Evolutionary conservation across 805 yeast species (phyloP).

Genomic region (Ascoidea tarda): DNA sequence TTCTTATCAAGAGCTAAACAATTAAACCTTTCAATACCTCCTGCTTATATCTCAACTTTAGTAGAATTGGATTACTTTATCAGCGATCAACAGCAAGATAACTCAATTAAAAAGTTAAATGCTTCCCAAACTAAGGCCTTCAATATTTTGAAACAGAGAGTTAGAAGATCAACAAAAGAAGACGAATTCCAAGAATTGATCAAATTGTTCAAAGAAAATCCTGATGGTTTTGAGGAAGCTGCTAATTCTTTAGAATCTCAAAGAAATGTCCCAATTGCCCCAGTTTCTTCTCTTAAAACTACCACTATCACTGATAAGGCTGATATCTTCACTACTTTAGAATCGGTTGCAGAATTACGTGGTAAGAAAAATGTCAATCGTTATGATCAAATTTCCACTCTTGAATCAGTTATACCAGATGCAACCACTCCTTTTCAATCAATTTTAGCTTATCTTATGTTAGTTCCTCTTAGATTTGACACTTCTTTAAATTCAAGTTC

Average conservation of each 20-base stretch:
- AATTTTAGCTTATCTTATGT: slow-evolving; percentile 63
- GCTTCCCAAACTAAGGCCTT: slow-evolving; percentile 76
- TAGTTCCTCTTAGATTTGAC: slow-evolving; percentile 84
- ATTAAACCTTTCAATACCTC: slow-evolving; percentile 65
- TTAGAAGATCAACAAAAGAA: slow-evolving; percentile 66
- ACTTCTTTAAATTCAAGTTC: slow-evolving; percentile 48
- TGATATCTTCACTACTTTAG: slow-evolving; percentile 57
- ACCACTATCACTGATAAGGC: slow-evolving; percentile 22
- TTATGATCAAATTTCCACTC: slow-evolving; percentile 54
- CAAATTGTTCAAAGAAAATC: slow-evolving; percentile 47
- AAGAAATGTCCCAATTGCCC: slow-evolving; percentile 11
- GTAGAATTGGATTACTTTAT: slow-evolving; percentile 58
- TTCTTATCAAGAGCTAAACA: slow-evolving; percentile 55
- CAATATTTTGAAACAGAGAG: slow-evolving; percentile 79
- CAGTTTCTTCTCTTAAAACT: slow-evolving; percentile 16
- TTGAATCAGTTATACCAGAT: slow-evolving; percentile 44
- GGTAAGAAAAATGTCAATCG: slow-evolving; percentile 92
- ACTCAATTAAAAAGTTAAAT: slow-evolving; percentile 52
- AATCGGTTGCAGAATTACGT: slow-evolving; percentile 71
- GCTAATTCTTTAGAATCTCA: slow-evolving; percentile 21
- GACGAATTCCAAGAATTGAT: slow-evolving; percentile 32
- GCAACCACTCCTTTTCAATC: slow-evolving; percentile 54
- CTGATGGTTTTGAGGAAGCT: slow-evolving; percentile 53
- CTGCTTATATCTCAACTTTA: slow-evolving; percentile 50
- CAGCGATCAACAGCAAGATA: slow-evolving; percentile 34